These are phyloP conservation scores for Dendrobium huoshanense DNA, from an alignment of 106 monocot genomes.

Conservation along the genomic window DNA sequence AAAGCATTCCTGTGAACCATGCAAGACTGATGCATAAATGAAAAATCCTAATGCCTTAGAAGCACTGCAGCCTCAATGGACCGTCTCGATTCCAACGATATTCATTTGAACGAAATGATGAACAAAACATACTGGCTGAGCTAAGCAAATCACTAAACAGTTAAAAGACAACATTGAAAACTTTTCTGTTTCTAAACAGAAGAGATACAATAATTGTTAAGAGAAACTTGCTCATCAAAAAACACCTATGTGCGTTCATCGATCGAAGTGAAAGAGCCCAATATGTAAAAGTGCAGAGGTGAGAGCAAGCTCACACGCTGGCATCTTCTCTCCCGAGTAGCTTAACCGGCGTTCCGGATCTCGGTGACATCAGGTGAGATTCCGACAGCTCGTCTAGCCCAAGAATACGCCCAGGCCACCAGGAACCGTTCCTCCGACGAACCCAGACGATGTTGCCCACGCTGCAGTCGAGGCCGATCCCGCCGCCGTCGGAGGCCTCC, in stretches of 20 bases:
- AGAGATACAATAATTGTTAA: neutral
- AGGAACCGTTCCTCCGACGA: conserved; percentile 84
- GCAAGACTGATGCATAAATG: neutral
- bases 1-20: neutral
- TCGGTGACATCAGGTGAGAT: conserved; percentile 87
- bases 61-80: neutral
- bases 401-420: conserved; percentile 96
- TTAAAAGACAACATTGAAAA: neutral
- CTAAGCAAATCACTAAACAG: neutral
- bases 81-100: neutral
- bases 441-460: conserved; percentile 91
- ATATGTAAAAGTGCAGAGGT: conserved; percentile 2
- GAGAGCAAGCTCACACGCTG: conserved; percentile 75
- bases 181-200: neutral
- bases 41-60: neutral
- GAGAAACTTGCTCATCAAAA: neutral
- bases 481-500: conserved; percentile 17
- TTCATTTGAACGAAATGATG: neutral
- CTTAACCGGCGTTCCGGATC: conserved; percentile 95
- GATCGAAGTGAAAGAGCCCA: neutral
- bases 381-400: conserved; percentile 79
- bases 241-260: neutral
- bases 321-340: conserved; percentile 92
- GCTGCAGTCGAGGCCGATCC: conserved; percentile 28
- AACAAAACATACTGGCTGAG: neutral